Percentiles rank a stretch among this genome's conserved stretches.
These are phyloP conservation scores for Tuber aestivum DNA, from an alignment of 495 filamentous ascomycete genomes.

Conservation along the genomic window DNA sequence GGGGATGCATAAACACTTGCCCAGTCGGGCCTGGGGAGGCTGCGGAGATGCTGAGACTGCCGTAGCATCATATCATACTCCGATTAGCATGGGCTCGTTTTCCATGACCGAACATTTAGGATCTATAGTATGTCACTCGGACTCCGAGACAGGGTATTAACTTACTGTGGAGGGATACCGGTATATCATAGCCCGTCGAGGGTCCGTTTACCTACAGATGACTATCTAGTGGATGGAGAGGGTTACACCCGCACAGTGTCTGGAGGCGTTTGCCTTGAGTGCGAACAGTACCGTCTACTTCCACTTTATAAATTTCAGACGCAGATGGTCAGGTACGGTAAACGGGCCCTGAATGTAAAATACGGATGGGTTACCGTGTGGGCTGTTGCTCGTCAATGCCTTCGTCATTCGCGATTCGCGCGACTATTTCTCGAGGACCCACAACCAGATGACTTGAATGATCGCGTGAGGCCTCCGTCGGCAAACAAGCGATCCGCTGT, in stretches of 20 bases:
- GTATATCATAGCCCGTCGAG: too few species aligned
- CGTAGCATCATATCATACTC: neutral
- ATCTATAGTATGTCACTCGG: neutral
- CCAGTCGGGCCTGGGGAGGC: neutral
- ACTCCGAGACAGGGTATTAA: neutral
- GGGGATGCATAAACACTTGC: neutral
- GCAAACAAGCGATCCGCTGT: neutral
- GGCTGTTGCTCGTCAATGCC: neutral
- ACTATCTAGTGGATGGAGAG: too few species aligned
- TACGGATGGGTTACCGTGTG: neutral
- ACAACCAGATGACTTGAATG: neutral
- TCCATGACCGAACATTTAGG: neutral
- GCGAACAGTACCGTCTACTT: too few species aligned
- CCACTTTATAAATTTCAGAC: too few species aligned
- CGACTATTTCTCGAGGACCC: neutral
- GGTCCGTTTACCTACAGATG: too few species aligned
- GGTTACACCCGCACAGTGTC: too few species aligned
- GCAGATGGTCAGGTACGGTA: too few species aligned
- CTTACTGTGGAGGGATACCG: too few species aligned
- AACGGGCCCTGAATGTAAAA: neutral
- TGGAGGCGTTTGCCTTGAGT: too few species aligned
- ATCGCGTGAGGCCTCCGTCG: too few species aligned
- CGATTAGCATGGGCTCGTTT: neutral
- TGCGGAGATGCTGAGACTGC: neutral
- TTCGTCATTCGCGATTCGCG: neutral